A percentile compares a stretch with the other conserved stretches of the same genome.
These are phyloP conservation scores for Amauroascus niger DNA, from an alignment of 2,329 filamentous ascomycete species.

Conservation along the genomic window DNA sequence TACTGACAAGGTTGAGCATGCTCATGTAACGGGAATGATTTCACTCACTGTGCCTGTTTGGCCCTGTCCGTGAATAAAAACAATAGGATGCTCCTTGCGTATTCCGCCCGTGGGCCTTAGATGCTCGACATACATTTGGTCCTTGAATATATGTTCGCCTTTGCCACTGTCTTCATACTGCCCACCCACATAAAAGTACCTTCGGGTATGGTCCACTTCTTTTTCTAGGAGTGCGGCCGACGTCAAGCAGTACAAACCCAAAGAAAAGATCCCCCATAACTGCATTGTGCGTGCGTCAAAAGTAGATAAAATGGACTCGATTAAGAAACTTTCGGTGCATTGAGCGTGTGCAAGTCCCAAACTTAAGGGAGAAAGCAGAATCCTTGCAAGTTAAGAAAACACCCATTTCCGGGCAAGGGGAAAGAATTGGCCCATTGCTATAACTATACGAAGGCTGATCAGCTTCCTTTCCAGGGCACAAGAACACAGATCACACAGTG, in stretches of 20 bases:
- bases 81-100: conserved; percentile 17
- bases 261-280: neutral
- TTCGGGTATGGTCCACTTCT: conserved; percentile 7
- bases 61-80: conserved; percentile 21
- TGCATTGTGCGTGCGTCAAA: neutral
- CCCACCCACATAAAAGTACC: conserved; percentile 22
- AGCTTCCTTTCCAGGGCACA: too few relatives aligned
- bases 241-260: neutral
- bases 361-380: neutral
- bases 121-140: conserved; percentile 25
- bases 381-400: too few relatives aligned
- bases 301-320: neutral
- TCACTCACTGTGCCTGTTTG: conserved; percentile 20
- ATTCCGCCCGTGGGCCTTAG: conserved; percentile 16
- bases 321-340: neutral
- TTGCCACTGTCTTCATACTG: conserved; percentile 15
- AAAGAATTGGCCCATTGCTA: too few relatives aligned
- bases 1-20: neutral
- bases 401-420: too few relatives aligned
- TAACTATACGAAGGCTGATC: too few relatives aligned
- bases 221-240: neutral
- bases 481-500: too few relatives aligned
- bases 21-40: neutral
- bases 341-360: neutral
- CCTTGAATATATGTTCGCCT: conserved; percentile 20